phyloP scores from a whole-genome alignment of 2,329 filamentous ascomycete species.

The Dichotomopilus funicola region DNA sequence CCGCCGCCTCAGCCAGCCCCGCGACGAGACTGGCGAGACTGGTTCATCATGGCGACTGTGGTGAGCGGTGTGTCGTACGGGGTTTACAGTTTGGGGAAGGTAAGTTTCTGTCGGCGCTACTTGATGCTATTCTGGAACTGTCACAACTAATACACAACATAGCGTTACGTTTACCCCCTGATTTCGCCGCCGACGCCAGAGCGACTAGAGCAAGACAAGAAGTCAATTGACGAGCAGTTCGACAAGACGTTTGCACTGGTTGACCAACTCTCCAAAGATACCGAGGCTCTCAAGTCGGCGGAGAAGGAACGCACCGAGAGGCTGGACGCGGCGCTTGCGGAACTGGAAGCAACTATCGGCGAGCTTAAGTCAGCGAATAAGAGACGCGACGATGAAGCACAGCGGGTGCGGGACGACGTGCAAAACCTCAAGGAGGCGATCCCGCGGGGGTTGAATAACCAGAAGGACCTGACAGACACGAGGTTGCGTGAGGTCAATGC shows the following conservation, averaged over 20 bases:
- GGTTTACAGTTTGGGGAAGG: constrained; percentile 80
- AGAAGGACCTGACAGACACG: constrained; percentile 76
- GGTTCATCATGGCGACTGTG: constrained; percentile 99
- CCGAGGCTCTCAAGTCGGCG: constrained; percentile 75
- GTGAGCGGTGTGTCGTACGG: constrained; percentile 86
- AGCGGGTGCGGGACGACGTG: constrained; percentile 81
- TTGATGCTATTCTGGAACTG: background rate
- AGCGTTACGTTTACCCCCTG: constrained; percentile 87
- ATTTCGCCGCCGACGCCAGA: constrained; percentile 91
- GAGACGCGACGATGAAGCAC: constrained; percentile 79
- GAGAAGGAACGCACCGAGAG: constrained; percentile 79
- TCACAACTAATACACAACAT: constrained; percentile 22
- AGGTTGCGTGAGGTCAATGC: constrained; percentile 77
- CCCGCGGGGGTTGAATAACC: constrained; percentile 79
- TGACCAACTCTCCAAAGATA: constrained; percentile 88
- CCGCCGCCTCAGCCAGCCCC: constrained; percentile 53
- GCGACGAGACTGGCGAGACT: constrained; percentile 91
- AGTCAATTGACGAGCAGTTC: constrained; percentile 86
- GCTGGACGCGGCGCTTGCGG: constrained; percentile 71
- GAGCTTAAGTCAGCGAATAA: constrained; percentile 77
- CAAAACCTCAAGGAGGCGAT: constrained; percentile 75
- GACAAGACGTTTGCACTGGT: constrained; percentile 85
- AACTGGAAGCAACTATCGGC: constrained; percentile 75
- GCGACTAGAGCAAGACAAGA: constrained; percentile 90
- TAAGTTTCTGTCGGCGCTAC: constrained; percentile 28